Evolutionary conservation across 345 rosid genomes (phyloP).

Genomic region (Gossypioides kirkii): DNA sequence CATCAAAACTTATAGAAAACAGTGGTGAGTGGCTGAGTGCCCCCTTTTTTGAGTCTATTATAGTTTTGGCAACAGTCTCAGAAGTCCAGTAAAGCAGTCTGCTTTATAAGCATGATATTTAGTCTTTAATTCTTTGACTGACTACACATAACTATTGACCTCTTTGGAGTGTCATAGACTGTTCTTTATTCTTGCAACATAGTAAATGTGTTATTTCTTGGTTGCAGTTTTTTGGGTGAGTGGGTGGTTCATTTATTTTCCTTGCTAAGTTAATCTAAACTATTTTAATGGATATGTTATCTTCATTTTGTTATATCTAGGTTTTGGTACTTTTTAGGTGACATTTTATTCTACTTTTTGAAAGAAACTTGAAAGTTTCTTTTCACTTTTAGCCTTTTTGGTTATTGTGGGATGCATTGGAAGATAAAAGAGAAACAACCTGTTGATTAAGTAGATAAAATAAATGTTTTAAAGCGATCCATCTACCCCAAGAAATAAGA

Average conservation of each 20-base stretch:
- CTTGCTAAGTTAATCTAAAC: neutral
- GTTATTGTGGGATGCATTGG: neutral
- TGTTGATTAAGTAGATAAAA: neutral
- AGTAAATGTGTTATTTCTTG: neutral
- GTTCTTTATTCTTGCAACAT: neutral
- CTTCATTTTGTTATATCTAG: neutral
- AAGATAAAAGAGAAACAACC: neutral
- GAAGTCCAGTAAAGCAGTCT: neutral
- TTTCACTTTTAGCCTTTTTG: neutral
- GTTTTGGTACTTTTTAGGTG: neutral
- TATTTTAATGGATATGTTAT: neutral
- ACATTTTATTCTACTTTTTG: neutral
- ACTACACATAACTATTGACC: neutral
- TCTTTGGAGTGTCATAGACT: neutral
- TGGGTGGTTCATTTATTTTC: neutral
- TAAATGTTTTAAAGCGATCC: neutral
- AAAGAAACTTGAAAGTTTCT: neutral
- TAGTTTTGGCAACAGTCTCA: neutral
- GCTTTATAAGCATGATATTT: neutral
- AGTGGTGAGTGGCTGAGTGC: slow-evolving; percentile 51
- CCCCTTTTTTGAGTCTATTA: slow-evolving; percentile 3
- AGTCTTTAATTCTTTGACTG: neutral
- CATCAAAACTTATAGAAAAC: slow-evolving; percentile 87
- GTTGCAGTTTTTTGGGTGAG: neutral
- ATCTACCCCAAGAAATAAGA: neutral